A percentile compares a stretch with the other conserved stretches of the same genome.
These are phyloP conservation scores for Paramecium sexaurelia DNA, from an alignment of 73 alveolate genomes.

Conservation along the genomic window DNA sequence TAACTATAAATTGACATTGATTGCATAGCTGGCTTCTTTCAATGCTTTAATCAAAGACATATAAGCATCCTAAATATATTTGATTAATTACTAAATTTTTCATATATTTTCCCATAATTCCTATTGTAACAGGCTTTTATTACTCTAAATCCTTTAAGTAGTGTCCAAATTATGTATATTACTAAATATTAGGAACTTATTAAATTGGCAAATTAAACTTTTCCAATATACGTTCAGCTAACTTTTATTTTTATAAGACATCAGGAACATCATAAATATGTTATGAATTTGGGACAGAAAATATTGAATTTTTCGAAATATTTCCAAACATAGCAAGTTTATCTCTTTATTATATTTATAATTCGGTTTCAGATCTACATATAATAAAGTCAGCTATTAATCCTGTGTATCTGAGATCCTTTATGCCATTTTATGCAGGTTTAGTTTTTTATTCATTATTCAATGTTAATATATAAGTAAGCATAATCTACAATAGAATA, in stretches of 20 bases:
- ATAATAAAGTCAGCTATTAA: slow-evolving; percentile 41
- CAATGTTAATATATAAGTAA: slow-evolving; percentile 59
- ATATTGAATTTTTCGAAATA: background rate
- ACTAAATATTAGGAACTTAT: background rate
- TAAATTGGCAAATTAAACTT: background rate
- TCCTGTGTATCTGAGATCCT: slow-evolving; percentile 72
- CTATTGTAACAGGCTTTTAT: background rate
- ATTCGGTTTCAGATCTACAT: background rate
- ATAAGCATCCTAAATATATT: background rate
- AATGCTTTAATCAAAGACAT: slow-evolving; percentile 34
- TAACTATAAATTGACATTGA: background rate
- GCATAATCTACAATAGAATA: background rate
- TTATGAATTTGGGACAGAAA: slow-evolving; percentile 16
- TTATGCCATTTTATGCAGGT: slow-evolving; percentile 78
- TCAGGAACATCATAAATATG: slow-evolving; percentile 44
- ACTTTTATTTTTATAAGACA: background rate
- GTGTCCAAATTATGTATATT: background rate
- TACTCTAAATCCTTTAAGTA: background rate
- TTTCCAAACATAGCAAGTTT: slow-evolving; percentile 32
- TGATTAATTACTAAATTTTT: background rate
- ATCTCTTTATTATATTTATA: background rate
- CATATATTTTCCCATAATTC: slow-evolving; percentile 39
- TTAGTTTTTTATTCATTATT: slow-evolving; percentile 75
- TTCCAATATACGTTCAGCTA: background rate
- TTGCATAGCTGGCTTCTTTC: background rate